These are phyloP conservation scores for Aspergillus chevalieri DNA, from an alignment of 2,329 filamentous ascomycete species.

Conservation along the genomic window DNA sequence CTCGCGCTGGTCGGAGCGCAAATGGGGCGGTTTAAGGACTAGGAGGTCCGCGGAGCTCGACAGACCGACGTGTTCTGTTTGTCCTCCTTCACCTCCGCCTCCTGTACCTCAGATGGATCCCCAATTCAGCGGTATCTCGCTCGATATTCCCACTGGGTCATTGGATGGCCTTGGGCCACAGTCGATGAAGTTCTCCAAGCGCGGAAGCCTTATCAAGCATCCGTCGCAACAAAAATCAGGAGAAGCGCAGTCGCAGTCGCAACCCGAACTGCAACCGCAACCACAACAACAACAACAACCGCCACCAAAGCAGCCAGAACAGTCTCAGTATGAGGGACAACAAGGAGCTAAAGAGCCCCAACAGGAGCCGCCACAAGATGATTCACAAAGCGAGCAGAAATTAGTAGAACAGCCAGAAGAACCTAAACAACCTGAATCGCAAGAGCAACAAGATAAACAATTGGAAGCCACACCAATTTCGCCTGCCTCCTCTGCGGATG, in stretches of 20 bases:
- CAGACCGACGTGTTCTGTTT: constrained; percentile 19
- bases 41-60: constrained; percentile 31
- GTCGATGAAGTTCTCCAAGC: constrained; percentile 53
- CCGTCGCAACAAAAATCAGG: constrained; percentile 28
- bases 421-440: not conserved
- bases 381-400: not conserved
- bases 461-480: constrained; percentile 2
- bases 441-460: not conserved
- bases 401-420: not conserved
- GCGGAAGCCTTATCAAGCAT: constrained; percentile 55
- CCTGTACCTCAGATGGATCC: constrained; percentile 28
- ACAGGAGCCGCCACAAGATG: not conserved
- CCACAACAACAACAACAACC: constrained; percentile 3
- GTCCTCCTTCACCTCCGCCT: constrained; percentile 12
- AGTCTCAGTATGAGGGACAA: not conserved
- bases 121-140: constrained; percentile 46
- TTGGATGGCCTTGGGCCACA: constrained; percentile 49
- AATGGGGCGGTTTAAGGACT: constrained; percentile 32
- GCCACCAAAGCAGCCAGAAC: not conserved
- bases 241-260: constrained; percentile 4
- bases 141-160: constrained; percentile 50
- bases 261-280: constrained; percentile 4
- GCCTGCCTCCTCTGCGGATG: constrained; percentile 8
- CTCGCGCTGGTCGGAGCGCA: constrained; percentile 41
- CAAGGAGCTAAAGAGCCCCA: not conserved